These are phyloP conservation scores for Monosporascus sp. DNA, from an alignment of 2,329 filamentous ascomycete species.

Conservation along the genomic window DNA sequence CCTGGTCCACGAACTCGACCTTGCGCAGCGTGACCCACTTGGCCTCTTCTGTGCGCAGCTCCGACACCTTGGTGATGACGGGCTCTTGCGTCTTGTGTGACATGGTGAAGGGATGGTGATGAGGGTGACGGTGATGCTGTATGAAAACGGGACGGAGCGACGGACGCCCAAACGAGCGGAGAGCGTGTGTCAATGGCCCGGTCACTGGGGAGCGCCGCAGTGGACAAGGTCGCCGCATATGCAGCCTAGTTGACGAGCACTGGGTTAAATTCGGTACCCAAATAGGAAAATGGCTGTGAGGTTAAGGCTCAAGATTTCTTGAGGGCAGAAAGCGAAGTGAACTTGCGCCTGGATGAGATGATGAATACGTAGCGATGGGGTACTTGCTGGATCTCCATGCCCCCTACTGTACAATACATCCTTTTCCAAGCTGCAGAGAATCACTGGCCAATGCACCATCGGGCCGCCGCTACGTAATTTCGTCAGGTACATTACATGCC, in stretches of 20 bases:
- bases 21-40: conserved; percentile 54
- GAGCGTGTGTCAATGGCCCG: background rate
- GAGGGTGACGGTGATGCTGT: background rate
- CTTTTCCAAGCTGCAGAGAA: too few species aligned
- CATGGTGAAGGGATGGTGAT: conserved; percentile 24
- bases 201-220: background rate
- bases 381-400: too few species aligned
- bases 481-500: too few species aligned
- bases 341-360: too few species aligned
- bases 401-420: too few species aligned
- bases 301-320: too few species aligned
- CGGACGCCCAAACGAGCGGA: background rate
- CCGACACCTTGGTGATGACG: conserved; percentile 39
- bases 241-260: background rate
- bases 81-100: conserved; percentile 38
- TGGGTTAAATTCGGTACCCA: background rate
- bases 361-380: too few species aligned
- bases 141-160: background rate
- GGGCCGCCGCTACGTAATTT: too few species aligned
- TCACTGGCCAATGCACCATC: too few species aligned
- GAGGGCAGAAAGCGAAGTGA: too few species aligned
- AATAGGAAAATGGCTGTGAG: background rate
- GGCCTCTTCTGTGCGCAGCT: conserved; percentile 45
- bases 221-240: background rate
- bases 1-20: conserved; percentile 53